Evolutionary conservation across 352 stramenopile genomes (phyloP), one percentile per base, ranked within the genome.

Genomic region (Pythium folliculosum): DNA sequence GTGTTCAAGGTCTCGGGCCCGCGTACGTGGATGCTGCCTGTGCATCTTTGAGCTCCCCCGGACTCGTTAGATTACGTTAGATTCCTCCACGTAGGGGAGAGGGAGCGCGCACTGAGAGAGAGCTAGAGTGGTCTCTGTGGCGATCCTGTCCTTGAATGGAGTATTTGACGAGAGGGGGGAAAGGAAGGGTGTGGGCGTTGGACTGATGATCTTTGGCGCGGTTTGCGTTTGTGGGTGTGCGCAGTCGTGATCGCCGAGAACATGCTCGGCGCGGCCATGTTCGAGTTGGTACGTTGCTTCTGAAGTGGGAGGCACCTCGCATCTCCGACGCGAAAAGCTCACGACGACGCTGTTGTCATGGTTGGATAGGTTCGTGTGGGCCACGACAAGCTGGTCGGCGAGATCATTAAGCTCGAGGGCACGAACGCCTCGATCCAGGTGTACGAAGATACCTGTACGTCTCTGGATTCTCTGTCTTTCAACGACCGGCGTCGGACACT

Each of bases 401-500:
- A 99, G 81, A 99, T 99, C 75, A 99, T 99, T 71, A 99, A 99
- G 88, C 88, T 99, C 35, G 97, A 99, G 76, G 97, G 97, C 71
- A 98, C 99, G 68, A 99, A 98, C 55, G 98, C 97, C 37, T 99
- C 95, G 50, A 99, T 99, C 71, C 97, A 99, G 77, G 97, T 99
- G 48, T 99, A 99, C 84, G 97, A 99, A 76, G 97, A 99, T 78
- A 99, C 97, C 59, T 95, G 77, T 89, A 78, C 67, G 75, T 77
- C 21, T 7, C 16, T 32, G 0, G 23, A 16, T 69, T 23, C 58
- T 40, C 8, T 5, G 35, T 10, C 12, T 40, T 14, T 37, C 38
- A 17, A 6, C 9, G 9, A n/a, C n/a, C n/a, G n/a, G n/a, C n/a
- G n/a, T n/a, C n/a, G 10, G 40, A 47, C 0, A n/a, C 2, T 47